Base-by-base conservation (phyloP, 1,139 yeast species). In the Taphrina flavorubra region DNA sequence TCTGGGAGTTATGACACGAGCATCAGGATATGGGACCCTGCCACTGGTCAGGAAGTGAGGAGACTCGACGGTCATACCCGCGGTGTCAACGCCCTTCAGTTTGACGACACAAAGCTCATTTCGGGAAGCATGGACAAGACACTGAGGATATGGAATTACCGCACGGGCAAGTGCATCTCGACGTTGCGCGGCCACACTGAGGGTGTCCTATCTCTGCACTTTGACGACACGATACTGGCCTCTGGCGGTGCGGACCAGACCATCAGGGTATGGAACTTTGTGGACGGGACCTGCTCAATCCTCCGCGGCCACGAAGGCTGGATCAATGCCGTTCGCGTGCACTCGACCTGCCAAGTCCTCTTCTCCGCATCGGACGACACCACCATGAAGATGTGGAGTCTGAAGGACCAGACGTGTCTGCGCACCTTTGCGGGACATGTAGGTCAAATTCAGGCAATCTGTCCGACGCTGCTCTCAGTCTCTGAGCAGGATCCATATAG, bases 181-280 rank as follows among this genome's bases (percentile, higher is more conserved):
- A 92, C 98, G 0, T 92, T 94, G 78, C 82, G 95, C 55, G 98
- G 98, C 2, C 98, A 94, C 78, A 88, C 88, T 65, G 96, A 89
- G 75, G 87, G 91, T 58, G 97, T 94, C 5, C 82, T 90, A 59
- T 85, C 91, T 71, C 92, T 94, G 68, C 94, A 89, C 76, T 89
- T 87, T 76, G 86, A 84, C 73, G 86, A 88, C 73, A 91, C 90
- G 75, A 83, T 91, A 42, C 91, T 94, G 76, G 98, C 92, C 0
- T 87, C 95, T 6, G 99, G 98, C 0, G 88, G 96, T 18, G 97
- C 97, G 0, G 99, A 94, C 79, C 84, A 85, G 73, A 92, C 96
- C 0, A 89, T 94, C 68, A 90, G 92, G 76, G 94, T 94, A 13
- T 94, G 99, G 99, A 96, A 94, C 77, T 97, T 94, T 68, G 96